A percentile compares a stretch with the other conserved stretches of the same genome.
Conservation (phyloP, 306 rosid genomes). For the Trifolium fragiferum region DNA sequence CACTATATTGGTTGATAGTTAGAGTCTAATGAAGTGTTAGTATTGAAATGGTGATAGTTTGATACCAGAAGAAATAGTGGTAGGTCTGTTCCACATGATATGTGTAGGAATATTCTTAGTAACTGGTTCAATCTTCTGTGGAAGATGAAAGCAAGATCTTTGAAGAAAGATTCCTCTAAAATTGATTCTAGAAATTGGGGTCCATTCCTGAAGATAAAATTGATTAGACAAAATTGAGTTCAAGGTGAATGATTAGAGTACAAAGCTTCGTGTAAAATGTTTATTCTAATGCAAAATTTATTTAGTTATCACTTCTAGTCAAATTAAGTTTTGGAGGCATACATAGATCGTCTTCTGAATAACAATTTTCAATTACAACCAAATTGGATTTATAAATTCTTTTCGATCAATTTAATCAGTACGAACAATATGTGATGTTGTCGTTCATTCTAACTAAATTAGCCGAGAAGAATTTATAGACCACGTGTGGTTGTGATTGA, state of each 20-base stretch:
- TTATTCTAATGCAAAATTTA: no score
- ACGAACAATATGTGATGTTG: no score
- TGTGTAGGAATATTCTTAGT: conserved; percentile 47
- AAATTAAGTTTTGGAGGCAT: no score
- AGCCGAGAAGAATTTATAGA: no score
- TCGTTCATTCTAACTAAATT: no score
- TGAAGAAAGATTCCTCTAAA: conserved; percentile 60
- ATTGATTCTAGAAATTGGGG: conserved; percentile 59
- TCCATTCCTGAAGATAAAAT: conserved; percentile 50
- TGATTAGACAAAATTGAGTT: no score
- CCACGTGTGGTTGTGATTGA: no score
- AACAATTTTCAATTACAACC: neutral
- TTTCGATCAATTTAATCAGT: neutral
- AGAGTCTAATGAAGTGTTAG: neutral
- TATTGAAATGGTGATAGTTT: neutral
- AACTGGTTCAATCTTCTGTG: conserved; percentile 62
- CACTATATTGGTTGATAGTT: neutral
- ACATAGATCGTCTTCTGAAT: neutral
- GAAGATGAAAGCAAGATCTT: conserved; percentile 56
- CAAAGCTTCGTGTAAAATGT: no score
- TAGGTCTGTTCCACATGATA: conserved; percentile 66
- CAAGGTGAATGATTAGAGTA: no score
- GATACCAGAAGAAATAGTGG: conserved; percentile 73
- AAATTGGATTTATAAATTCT: neutral
- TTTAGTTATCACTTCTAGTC: no score